These are phyloP conservation scores for Botryotinia globosa DNA, from an alignment of 2,329 filamentous ascomycete genomes.

Conservation along the genomic window DNA sequence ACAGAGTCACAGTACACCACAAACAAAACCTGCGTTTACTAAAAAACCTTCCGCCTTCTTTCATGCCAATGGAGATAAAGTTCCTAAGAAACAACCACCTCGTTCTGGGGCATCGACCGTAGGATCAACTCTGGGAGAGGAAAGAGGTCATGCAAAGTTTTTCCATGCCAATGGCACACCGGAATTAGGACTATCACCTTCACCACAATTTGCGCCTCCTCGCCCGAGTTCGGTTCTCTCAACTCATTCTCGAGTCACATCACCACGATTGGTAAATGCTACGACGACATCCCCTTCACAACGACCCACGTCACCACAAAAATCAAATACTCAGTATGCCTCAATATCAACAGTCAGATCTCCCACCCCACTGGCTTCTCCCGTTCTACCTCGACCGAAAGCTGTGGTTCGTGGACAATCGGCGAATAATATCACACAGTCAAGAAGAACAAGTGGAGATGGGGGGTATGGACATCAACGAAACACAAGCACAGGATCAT, in stretches of 20 bases:
- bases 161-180: conserved; percentile 70
- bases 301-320: conserved; percentile 48
- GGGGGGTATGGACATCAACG: conserved; percentile 29
- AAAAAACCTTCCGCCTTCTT: conserved; percentile 46
- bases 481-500: conserved; percentile 32
- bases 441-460: conserved; percentile 32
- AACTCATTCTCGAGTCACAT: conserved; percentile 44
- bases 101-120: conserved; percentile 33
- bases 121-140: conserved; percentile 35
- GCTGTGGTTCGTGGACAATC: conserved; percentile 28
- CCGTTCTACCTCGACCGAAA: conserved; percentile 29
- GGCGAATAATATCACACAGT: conserved; percentile 27
- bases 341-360: conserved; percentile 29
- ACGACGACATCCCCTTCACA: conserved; percentile 21
- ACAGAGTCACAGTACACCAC: conserved; percentile 5
- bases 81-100: conserved; percentile 38
- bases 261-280: conserved; percentile 41
- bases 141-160: conserved; percentile 56
- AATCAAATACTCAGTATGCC: conserved; percentile 38
- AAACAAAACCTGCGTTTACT: conserved; percentile 32
- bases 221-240: conserved; percentile 49
- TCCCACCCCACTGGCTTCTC: conserved; percentile 30
- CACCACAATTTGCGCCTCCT: conserved; percentile 40
- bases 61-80: conserved; percentile 48
- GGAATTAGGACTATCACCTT: conserved; percentile 45